These are phyloP conservation scores for Triticum aestivum DNA, from an alignment of 176 grass and related monocot species.

Conservation along the genomic window DNA sequence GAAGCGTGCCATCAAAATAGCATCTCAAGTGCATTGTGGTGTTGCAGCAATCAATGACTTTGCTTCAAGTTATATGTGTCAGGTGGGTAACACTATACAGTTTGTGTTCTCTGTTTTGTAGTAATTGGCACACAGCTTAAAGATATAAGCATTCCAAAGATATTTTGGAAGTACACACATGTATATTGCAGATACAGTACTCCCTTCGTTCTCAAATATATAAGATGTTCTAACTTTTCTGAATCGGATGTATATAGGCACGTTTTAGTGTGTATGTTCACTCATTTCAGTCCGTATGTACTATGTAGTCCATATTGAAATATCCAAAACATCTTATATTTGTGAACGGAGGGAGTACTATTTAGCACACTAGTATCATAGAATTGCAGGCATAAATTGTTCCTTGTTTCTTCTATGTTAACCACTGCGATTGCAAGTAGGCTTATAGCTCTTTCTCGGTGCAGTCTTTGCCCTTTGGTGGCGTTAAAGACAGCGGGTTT, in stretches of 20 bases:
- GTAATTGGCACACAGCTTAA: not conserved
- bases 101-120: not conserved
- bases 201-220: too few relatives aligned
- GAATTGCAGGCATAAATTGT: not conserved
- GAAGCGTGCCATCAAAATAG: conserved; percentile 90
- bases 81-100: conserved; percentile 48
- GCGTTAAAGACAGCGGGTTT: conserved; percentile 96
- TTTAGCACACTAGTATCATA: not conserved
- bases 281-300: too few relatives aligned
- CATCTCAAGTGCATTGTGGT: conserved; percentile 80
- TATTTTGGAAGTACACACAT: not conserved
- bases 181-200: not conserved
- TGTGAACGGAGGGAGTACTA: too few relatives aligned
- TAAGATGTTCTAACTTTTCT: too few relatives aligned
- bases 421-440: not conserved
- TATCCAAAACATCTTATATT: too few relatives aligned
- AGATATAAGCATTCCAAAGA: not conserved
- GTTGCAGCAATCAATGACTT: conserved; percentile 97
- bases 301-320: too few relatives aligned
- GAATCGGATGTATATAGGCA: too few relatives aligned
- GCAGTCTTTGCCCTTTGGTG: conserved; percentile 95
- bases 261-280: too few relatives aligned
- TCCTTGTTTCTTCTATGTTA: conserved; percentile 4
- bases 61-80: conserved; percentile 97
- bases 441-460: conserved; percentile 7